These are phyloP conservation scores for Tetrapisispora nanseiensis DNA, from an alignment of 805 yeast genomes.

Conservation along the genomic window DNA sequence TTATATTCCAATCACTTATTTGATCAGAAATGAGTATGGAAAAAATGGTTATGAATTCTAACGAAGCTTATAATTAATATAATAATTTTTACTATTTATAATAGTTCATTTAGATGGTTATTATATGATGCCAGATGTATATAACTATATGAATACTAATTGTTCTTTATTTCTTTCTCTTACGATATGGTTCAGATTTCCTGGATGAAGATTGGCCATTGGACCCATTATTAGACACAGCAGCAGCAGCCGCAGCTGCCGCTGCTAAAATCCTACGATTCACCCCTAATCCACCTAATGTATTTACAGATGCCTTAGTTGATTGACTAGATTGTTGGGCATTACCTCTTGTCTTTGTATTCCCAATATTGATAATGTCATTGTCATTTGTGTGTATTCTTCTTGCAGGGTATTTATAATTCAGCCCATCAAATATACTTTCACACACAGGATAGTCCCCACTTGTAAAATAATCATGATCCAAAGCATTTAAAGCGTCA, in stretches of 20 bases:
- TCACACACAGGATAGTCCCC: conserved; percentile 58
- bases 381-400: conserved; percentile 81
- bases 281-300: conserved; percentile 28
- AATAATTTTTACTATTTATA: too few relatives aligned
- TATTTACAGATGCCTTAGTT: conserved; percentile 16
- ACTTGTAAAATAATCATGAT: conserved; percentile 61
- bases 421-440: conserved; percentile 73
- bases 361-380: conserved; percentile 43
- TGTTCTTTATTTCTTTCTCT: conserved; percentile 17
- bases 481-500: conserved; percentile 66
- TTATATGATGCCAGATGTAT: not conserved
- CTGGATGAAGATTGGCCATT: conserved; percentile 11
- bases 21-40: too few relatives aligned
- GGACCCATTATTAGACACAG: conserved; percentile 23
- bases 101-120: not conserved
- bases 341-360: conserved; percentile 4
- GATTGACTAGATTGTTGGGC: conserved; percentile 16
- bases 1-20: too few relatives aligned
- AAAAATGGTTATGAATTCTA: too few relatives aligned
- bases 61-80: too few relatives aligned
- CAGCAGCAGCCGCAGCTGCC: conserved; percentile 33
- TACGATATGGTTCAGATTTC: conserved; percentile 20
- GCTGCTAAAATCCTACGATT: conserved; percentile 30
- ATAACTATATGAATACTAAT: not conserved
- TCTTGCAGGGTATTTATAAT: conserved; percentile 71